Percentiles rank a stretch among this genome's conserved stretches.
These are phyloP conservation scores for Talaromyces albobiverticillius DNA, from an alignment of 2,329 filamentous ascomycete species.

Conservation along the genomic window DNA sequence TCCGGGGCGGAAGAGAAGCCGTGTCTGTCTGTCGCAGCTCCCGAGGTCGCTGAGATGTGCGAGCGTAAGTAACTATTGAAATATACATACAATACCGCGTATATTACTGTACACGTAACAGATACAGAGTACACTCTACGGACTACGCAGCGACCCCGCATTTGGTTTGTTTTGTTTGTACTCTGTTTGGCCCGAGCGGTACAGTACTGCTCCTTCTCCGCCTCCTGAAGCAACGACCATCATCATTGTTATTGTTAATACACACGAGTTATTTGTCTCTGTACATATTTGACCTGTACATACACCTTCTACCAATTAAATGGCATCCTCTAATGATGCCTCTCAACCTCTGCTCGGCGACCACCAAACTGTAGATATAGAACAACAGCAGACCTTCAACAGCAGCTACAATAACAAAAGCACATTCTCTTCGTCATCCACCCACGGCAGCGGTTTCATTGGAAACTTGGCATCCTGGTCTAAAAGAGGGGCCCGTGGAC, in stretches of 20 bases:
- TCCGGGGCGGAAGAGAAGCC: neutral
- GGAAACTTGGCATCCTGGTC: slow-evolving; percentile 11
- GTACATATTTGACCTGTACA: neutral
- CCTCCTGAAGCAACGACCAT: neutral
- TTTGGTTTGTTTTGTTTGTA: neutral
- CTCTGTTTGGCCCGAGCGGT: neutral
- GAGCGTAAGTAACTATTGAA: too few species aligned
- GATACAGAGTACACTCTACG: neutral
- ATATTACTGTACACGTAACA: neutral
- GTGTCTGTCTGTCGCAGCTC: neutral
- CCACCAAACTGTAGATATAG: neutral
- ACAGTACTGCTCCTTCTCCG: neutral
- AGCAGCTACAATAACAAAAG: neutral
- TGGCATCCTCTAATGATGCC: slow-evolving; percentile 12
- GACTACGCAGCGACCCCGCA: slow-evolving; percentile 5
- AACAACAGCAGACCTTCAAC: slow-evolving; percentile 3
- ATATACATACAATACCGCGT: neutral
- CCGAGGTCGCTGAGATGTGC: neutral
- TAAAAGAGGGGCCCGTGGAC: neutral
- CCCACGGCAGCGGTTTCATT: slow-evolving; percentile 1
- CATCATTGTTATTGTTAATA: too few species aligned
- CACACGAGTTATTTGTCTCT: neutral
- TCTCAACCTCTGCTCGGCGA: slow-evolving; percentile 12
- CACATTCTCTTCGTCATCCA: neutral
- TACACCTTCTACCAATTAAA: neutral